Conservation (phyloP, 2,329 filamentous ascomycete species). For the Tympanopsis confertula region DNA sequence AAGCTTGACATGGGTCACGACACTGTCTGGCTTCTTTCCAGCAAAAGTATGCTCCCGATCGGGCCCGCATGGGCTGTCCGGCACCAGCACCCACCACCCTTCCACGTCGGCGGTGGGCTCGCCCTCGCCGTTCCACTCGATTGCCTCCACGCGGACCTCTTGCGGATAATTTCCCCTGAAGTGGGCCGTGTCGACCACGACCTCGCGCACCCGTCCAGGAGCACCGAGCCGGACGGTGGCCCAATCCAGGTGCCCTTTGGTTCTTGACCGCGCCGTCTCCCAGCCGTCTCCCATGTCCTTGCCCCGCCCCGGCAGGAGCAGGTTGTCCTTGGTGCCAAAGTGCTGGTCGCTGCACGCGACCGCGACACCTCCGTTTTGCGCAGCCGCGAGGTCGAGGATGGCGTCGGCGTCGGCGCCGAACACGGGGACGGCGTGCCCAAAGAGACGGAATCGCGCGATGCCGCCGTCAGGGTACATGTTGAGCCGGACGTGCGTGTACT, state of each 20-base stretch:
- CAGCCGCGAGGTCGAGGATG: conserved; percentile 65
- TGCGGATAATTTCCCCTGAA: conserved; percentile 79
- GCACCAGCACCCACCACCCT: conserved; percentile 56
- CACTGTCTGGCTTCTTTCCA: conserved; percentile 26
- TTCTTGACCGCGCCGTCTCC: conserved; percentile 69
- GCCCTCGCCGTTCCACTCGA: conserved; percentile 38
- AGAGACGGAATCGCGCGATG: conserved; percentile 70
- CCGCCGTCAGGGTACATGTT: conserved; percentile 82
- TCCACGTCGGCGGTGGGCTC: conserved; percentile 43
- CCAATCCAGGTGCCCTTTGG: conserved; percentile 67
- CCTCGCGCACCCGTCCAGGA: conserved; percentile 48
- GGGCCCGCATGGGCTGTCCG: conserved; percentile 57
- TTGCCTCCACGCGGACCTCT: conserved; percentile 55
- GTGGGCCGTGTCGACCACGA: conserved; percentile 71
- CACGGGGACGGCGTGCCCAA: conserved; percentile 64
- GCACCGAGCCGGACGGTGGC: conserved; percentile 64
- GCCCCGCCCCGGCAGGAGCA: conserved; percentile 67
- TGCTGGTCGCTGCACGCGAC: conserved; percentile 72
- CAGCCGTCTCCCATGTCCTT: conserved; percentile 83
- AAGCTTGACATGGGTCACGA: conserved; percentile 76
- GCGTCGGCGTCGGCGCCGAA: conserved; percentile 56
- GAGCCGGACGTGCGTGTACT: conserved; percentile 68
- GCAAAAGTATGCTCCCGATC: conserved; percentile 62
- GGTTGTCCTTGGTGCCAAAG: conserved; percentile 71
- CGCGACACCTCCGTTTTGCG: conserved; percentile 68